Percentiles rank a stretch among this genome's conserved stretches.
phyloP scores from a whole-genome alignment of 176 grass and related monocot genomes.

The Musa itinerans region DNA sequence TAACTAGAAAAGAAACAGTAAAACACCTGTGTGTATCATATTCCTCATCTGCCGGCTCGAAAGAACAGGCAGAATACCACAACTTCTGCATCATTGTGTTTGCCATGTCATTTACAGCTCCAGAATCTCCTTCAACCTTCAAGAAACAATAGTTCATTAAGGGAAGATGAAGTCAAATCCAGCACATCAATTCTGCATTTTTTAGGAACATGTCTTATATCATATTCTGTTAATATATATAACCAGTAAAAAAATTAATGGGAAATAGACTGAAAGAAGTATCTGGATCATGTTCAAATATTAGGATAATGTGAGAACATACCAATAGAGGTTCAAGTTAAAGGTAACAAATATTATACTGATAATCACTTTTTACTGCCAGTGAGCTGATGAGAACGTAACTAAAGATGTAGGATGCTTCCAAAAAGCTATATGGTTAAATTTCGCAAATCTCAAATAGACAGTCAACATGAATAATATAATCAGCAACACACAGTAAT shows the following conservation, averaged over 20 bases:
- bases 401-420: neutral
- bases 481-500: neutral
- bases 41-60: slow-evolving; percentile 76
- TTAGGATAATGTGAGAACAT: neutral
- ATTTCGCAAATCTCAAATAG: neutral
- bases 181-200: no score
- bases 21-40: slow-evolving; percentile 65
- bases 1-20: slow-evolving; percentile 11
- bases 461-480: neutral
- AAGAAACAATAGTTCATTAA: slow-evolving; percentile 22
- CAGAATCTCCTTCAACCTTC: slow-evolving; percentile 76
- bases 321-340: neutral
- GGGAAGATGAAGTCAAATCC: neutral
- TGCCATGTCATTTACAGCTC: slow-evolving; percentile 70
- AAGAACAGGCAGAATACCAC: slow-evolving; percentile 92
- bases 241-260: no score
- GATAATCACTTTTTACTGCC: neutral
- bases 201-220: no score
- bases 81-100: slow-evolving; percentile 96
- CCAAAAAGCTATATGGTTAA: neutral
- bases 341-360: neutral
- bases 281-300: neutral
- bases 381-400: neutral
- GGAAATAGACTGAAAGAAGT: neutral
- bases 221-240: no score